Evolutionary conservation across 768 basidiomycete genomes (phyloP), one percentile per base, ranked within the genome.

Genomic region (Russula ochroleuca): DNA sequence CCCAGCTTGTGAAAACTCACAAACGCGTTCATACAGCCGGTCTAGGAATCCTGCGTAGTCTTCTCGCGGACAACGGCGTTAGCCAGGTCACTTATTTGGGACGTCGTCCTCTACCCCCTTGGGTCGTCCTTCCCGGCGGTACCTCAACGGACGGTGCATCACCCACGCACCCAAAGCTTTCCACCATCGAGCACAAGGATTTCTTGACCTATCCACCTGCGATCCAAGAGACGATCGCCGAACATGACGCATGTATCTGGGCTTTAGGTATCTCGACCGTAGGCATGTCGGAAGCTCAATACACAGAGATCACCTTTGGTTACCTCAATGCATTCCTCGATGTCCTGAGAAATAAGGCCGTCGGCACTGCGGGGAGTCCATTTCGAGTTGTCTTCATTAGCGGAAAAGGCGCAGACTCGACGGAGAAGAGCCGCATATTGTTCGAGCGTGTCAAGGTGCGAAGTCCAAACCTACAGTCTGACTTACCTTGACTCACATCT

Each of bases 371-470:
- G 6, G 57, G 45, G 23, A 55, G 47, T 14, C 72, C 73, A 19
- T 73, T 73, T 65, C 61, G 67, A 21, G 62, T 74, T 58, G 68
- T 73, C 40, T 71, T 68, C 51, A 52, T 74, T 8, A 73, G 72
- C 21, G 73, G 73, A 15, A 57, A 66, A 21, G 71, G 72, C 6
- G 73, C 73, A 7, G 68, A 69, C 59, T 68, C 72, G 57, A 59
- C 31, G 45, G 73, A 73, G 67, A 69, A 64, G 9, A 67, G 69
- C 41, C 38, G 66, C 40, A 19, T 41, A 5, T 37, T 73, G 28
- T 73, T 72, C 49, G 54, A 23, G 2, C 67, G 66, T 33, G 67
- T 73, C 45, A 73, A 73, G 64, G 73, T 72, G 31, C 49, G 67
- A 45, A 45, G 35, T 9, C 28, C 6, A 4, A 19, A 2, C 5